Base-by-base conservation (phyloP, 2,329 filamentous ascomycete genomes). In the Monosporascus sp. region DNA sequence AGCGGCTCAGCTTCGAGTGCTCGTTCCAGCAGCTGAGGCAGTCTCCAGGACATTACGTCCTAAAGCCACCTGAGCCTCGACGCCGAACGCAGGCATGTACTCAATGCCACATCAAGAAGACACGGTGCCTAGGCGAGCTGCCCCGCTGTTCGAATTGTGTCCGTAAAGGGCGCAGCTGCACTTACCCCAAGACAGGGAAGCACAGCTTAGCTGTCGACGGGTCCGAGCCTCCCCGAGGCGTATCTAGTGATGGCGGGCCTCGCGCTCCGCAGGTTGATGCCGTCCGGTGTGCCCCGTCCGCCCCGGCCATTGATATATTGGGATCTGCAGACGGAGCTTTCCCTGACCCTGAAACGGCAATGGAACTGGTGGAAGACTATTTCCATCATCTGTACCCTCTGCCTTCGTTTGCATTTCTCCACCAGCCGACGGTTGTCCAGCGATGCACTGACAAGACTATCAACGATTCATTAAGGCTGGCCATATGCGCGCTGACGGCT, bases 401-500 rank as follows among this genome's bases (percentile, higher is more conserved):
- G 1, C 64, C 67, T 1, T 70, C 67, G 1, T 70, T 69, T 48
- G 61, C 67, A 3, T 72, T 72, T 48, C 59, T 72, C 8, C 69
- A 71, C 35, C 64, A 66, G 18, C 59, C 65, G n/a, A 70, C 65
- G 6, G 65, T 67, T 1, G 62, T 62, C 37, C 61, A 65, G 36
- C 61, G 67, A 27, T 67, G 65, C 41, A 57, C 56, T 8, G 61
- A 66, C 22, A 61, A 62, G 15, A 67, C 59, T n/a, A 61, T 70
- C 1, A 64, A 70, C 45, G 58, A 63, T 39, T 60, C 65, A 1
- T 54, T 72, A 24, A 62, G 62, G 49, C 56, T 70, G 5, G 65
- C 69, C 15, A 67, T 71, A 46, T 70, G 65, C 41, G 68, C 67
- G 25, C 57, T 70, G 25, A 65, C 64, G 5, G 58, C 67, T 7